A percentile compares a stretch with the other conserved stretches of the same genome.
phyloP scores from a whole-genome alignment of 805 yeast genomes.

The Candida schatavii region DNA sequence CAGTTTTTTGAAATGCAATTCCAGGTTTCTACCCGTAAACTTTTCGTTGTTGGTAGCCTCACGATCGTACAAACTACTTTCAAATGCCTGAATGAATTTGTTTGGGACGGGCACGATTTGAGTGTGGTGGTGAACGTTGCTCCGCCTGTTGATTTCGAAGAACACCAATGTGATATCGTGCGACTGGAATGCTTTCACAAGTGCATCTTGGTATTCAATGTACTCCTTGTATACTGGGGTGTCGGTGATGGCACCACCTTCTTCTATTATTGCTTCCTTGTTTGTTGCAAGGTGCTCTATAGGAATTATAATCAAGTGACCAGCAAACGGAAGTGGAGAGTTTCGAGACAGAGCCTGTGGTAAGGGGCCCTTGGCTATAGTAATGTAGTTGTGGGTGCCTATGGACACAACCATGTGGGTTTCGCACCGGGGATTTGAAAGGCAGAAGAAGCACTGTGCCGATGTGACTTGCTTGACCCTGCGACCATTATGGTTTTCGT shows the following conservation, averaged over 20 bases:
- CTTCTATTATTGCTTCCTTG: conserved; percentile 11
- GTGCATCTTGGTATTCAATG: conserved; percentile 41
- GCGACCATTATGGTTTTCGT: conserved; percentile 2
- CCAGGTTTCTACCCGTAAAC: conserved; percentile 39
- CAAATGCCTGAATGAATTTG: conserved; percentile 42
- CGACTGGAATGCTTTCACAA: conserved; percentile 47
- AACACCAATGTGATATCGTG: conserved; percentile 50
- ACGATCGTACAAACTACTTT: conserved; percentile 43
- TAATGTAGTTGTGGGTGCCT: conserved; percentile 61
- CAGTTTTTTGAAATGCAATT: conserved; percentile 40
- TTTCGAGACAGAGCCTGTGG: conserved; percentile 41
- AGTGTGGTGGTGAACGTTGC: conserved; percentile 71
- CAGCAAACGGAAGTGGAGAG: conserved; percentile 53
- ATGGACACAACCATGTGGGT: conserved; percentile 79
- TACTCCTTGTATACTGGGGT: conserved; percentile 43
- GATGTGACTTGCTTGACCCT: conserved; percentile 47
- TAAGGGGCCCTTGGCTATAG: conserved; percentile 86
- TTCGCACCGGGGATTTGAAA: conserved; percentile 74
- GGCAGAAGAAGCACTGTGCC: conserved; percentile 73
- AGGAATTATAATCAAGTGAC: conserved; percentile 80
- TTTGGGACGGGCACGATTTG: conserved; percentile 73
- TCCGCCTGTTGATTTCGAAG: conserved; percentile 64
- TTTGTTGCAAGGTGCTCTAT: conserved; percentile 61
- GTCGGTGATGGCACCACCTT: conserved; percentile 22
- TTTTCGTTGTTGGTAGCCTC: conserved; percentile 45